Evolutionary conservation across 352 stramenopile genomes (phyloP).

Genomic region (Globisporangium polare): DNA sequence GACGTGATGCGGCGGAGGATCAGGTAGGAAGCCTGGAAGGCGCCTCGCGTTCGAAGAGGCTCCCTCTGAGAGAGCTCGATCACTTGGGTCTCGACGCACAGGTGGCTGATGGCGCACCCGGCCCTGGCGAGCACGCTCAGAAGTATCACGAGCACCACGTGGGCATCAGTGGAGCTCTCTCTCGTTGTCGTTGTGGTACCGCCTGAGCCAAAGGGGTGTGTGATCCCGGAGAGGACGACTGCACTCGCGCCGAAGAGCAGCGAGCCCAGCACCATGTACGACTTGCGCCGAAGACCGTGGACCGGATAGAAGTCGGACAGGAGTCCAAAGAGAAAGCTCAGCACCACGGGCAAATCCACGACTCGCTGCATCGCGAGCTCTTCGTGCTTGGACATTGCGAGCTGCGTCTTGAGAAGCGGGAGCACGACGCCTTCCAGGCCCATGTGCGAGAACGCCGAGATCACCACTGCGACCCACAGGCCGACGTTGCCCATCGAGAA

Average conservation of each 20-base stretch:
- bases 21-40: slow-evolving; percentile 36
- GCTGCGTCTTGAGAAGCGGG: slow-evolving; percentile 17
- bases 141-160: slow-evolving; percentile 19
- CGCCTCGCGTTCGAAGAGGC: slow-evolving; percentile 25
- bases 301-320: slow-evolving; percentile 32
- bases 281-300: slow-evolving; percentile 26
- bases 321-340: slow-evolving; percentile 32
- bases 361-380: slow-evolving; percentile 20
- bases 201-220: not conserved
- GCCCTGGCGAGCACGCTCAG: slow-evolving; percentile 18
- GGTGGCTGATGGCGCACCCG: slow-evolving; percentile 27
- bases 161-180: not conserved
- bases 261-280: slow-evolving; percentile 32
- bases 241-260: slow-evolving; percentile 19
- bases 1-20: slow-evolving; percentile 25
- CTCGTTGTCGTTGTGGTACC: not conserved
- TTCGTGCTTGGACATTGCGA: slow-evolving; percentile 18
- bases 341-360: slow-evolving; percentile 28
- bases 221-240: slow-evolving; percentile 18
- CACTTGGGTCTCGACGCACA: slow-evolving; percentile 32
- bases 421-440: slow-evolving; percentile 14
- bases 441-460: slow-evolving; percentile 23
- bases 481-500: slow-evolving; percentile 26
- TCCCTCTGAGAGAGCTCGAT: slow-evolving; percentile 44
- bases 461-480: slow-evolving; percentile 17